phyloP scores from a whole-genome alignment of 2,329 filamentous ascomycete genomes.

The Fonsecaea pedrosoi region DNA sequence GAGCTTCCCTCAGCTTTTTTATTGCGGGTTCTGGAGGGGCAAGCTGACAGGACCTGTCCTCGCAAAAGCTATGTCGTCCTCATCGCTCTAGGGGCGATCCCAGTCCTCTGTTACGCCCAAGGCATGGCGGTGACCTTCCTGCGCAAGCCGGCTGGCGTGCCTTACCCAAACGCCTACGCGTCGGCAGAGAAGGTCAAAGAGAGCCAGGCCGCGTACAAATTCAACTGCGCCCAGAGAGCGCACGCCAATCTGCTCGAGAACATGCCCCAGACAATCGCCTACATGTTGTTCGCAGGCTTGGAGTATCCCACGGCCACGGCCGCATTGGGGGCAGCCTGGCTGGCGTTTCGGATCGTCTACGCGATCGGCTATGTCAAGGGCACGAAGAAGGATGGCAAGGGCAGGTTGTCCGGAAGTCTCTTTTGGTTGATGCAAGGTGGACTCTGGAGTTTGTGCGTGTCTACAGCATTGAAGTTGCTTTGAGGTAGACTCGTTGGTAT shows the following conservation, averaged over 20 bases:
- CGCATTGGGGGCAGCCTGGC: conserved; percentile 58
- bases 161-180: conserved; percentile 66
- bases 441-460: conserved; percentile 43
- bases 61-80: conserved; percentile 60
- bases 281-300: conserved; percentile 62
- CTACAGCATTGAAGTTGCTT: conserved; percentile 36
- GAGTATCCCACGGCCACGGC: conserved; percentile 58
- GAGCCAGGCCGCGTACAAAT: conserved; percentile 55
- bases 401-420: conserved; percentile 45
- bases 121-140: conserved; percentile 52
- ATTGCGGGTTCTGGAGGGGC: neutral
- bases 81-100: conserved; percentile 61
- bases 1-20: neutral
- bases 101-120: conserved; percentile 61
- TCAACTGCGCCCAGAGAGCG: conserved; percentile 63
- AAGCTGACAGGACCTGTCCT: conserved; percentile 26
- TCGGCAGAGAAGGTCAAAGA: conserved; percentile 60
- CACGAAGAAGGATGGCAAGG: conserved; percentile 44
- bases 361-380: conserved; percentile 52
- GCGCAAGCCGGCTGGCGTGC: conserved; percentile 61
- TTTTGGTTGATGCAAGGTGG: conserved; percentile 52
- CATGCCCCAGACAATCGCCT: conserved; percentile 58
- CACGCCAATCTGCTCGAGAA: conserved; percentile 68
- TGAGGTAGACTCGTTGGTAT: neutral
- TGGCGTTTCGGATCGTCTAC: conserved; percentile 58